Evolutionary conservation across 2,329 filamentous ascomycete genomes (phyloP).

Genomic region (Colletotrichum falcatum): DNA sequence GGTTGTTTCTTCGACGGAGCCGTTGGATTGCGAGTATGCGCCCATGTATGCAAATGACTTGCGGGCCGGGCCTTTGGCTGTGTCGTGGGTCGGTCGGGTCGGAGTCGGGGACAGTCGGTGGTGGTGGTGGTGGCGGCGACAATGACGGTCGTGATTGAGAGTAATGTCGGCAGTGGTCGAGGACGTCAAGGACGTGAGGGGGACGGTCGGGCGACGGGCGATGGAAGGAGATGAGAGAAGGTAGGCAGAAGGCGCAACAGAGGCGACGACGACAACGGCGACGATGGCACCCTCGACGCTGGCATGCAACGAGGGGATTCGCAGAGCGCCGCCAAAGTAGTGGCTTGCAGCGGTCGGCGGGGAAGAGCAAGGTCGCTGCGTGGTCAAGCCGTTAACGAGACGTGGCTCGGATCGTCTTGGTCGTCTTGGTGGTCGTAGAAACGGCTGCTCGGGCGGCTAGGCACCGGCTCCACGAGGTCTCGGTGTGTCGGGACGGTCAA

Average conservation of each 20-base stretch:
- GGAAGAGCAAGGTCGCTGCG: not conserved
- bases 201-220: constrained; percentile 30
- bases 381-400: not conserved
- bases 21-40: constrained; percentile 54
- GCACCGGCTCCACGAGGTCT: constrained; percentile 40
- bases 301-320: constrained; percentile 39
- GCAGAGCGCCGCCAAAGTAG: constrained; percentile 23
- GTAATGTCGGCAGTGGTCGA: constrained; percentile 36
- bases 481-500: constrained; percentile 30
- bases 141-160: constrained; percentile 13
- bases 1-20: constrained; percentile 55
- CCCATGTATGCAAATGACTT: constrained; percentile 58
- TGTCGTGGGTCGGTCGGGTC: constrained; percentile 31
- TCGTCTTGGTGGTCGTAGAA: constrained; percentile 4
- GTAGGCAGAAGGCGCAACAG: constrained; percentile 37
- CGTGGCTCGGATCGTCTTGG: constrained; percentile 12
- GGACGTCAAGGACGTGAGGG: constrained; percentile 43
- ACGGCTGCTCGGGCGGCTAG: constrained; percentile 23
- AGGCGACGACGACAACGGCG: constrained; percentile 40
- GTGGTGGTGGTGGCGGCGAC: constrained; percentile 44
- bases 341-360: constrained; percentile 35
- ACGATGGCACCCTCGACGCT: constrained; percentile 32
- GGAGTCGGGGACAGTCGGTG: constrained; percentile 43
- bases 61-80: constrained; percentile 39
- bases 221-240: constrained; percentile 43